These are phyloP conservation scores for Pharus latifolius DNA, from an alignment of 176 grass and related monocot species.

Conservation along the genomic window DNA sequence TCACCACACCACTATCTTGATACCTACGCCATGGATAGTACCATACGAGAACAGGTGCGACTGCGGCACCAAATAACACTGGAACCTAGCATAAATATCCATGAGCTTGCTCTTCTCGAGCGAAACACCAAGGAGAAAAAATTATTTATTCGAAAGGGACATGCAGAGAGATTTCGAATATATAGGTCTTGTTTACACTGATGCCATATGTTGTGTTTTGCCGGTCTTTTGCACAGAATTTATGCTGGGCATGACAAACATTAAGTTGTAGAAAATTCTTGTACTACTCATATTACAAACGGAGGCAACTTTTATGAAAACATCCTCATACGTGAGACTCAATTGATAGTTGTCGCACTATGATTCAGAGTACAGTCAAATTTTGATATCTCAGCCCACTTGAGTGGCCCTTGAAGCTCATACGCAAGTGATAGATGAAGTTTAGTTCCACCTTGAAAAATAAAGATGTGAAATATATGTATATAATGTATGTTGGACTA, in stretches of 20 bases:
- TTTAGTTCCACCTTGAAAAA: no score
- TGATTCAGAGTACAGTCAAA: no score
- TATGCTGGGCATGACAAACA: background rate
- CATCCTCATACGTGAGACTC: no score
- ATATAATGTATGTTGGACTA: no score
- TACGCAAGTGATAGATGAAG: no score
- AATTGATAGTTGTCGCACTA: no score
- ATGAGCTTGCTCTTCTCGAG: background rate
- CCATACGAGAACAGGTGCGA: conserved; percentile 10
- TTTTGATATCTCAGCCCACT: no score
- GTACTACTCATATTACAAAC: background rate
- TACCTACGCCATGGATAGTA: conserved; percentile 17
- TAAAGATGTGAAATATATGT: no score
- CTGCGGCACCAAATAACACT: background rate
- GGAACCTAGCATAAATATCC: background rate
- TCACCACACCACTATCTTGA: conserved; percentile 31
- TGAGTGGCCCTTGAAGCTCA: no score
- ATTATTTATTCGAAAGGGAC: background rate
- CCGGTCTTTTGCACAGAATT: background rate
- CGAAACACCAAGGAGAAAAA: background rate
- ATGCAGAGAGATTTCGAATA: background rate
- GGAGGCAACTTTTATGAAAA: background rate
- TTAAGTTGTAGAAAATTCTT: background rate
- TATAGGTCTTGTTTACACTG: conserved; percentile 14
- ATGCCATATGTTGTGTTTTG: background rate